These are phyloP conservation scores for Thielaviopsis musarum DNA, from an alignment of 2,329 filamentous ascomycete species.

Conservation along the genomic window DNA sequence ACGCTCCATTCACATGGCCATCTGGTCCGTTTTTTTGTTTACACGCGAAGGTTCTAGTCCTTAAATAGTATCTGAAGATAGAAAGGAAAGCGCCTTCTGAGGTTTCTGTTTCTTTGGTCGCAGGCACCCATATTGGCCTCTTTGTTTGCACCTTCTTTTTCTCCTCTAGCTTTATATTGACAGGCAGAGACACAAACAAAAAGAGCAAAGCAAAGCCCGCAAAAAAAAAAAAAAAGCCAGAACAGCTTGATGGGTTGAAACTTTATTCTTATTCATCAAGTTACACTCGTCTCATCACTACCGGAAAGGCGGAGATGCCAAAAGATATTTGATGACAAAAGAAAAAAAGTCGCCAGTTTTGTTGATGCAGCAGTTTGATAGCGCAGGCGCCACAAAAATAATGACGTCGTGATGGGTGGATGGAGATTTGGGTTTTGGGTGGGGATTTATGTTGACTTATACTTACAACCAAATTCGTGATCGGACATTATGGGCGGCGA, in stretches of 20 bases:
- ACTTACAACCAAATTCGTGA: conserved; percentile 47
- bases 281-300: neutral
- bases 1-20: neutral
- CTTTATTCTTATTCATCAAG: neutral
- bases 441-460: neutral
- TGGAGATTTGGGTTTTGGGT: neutral
- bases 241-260: neutral
- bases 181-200: neutral
- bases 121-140: too few relatives aligned
- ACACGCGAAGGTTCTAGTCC: neutral
- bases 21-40: neutral
- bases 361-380: neutral
- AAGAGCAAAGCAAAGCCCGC: neutral
- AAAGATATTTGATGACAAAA: neutral
- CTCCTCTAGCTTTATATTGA: neutral
- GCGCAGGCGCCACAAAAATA: neutral
- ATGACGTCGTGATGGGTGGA: neutral
- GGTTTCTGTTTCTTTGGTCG: neutral
- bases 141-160: neutral
- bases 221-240: neutral
- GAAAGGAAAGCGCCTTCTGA: neutral
- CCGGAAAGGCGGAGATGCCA: neutral
- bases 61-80: neutral
- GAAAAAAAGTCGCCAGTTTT: neutral
- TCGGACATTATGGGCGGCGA: conserved; percentile 37